Conservation (phyloP, 2,329 filamentous ascomycete genomes). For the Botrytis squamosa region DNA sequence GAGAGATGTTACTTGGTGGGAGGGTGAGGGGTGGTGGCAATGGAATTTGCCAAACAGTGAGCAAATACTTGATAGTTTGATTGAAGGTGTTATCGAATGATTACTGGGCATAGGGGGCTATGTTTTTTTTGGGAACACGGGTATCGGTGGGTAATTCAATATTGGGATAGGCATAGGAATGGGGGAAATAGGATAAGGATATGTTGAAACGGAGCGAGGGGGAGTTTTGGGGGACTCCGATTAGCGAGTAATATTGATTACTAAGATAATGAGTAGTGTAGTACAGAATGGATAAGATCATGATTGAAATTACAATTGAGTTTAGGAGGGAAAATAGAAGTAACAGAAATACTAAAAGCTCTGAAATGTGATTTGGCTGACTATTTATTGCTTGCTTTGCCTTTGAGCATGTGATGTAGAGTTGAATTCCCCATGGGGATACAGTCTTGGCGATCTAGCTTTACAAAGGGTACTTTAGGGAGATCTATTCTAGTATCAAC, state of each 20-base stretch:
- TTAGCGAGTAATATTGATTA: conserved; percentile 9
- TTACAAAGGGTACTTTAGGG: too few species aligned
- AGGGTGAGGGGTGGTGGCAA: conserved; percentile 28
- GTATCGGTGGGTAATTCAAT: conserved; percentile 4
- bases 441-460: background rate
- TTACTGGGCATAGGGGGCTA: background rate
- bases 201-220: background rate
- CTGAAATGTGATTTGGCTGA: background rate
- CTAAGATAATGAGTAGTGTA: conserved; percentile 5
- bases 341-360: background rate
- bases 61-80: conserved; percentile 36
- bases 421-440: background rate
- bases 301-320: background rate
- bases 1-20: conserved; percentile 30
- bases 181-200: background rate
- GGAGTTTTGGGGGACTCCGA: conserved; percentile 2
- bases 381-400: background rate
- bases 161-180: background rate
- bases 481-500: background rate
- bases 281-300: background rate
- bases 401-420: background rate
- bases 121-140: conserved; percentile 5
- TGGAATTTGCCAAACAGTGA: conserved; percentile 35
- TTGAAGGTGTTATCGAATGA: conserved; percentile 37
- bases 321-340: background rate